phyloP scores from a whole-genome alignment of 2,329 filamentous ascomycete genomes.

The Colletotrichum gigasporum region DNA sequence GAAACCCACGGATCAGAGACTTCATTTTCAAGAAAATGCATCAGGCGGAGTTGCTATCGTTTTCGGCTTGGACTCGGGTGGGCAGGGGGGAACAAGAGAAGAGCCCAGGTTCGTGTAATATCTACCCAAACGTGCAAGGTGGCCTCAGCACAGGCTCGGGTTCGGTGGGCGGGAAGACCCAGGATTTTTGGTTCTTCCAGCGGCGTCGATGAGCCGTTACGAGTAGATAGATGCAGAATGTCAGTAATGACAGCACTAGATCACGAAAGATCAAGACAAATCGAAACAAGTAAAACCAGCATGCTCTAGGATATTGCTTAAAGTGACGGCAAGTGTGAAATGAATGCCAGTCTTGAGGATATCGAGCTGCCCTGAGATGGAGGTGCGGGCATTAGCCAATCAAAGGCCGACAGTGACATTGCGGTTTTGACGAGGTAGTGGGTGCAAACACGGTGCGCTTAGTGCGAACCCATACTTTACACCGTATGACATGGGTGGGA shows the following conservation, averaged over 20 bases:
- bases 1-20: conserved; percentile 14
- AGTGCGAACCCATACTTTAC: background rate
- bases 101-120: background rate
- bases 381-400: background rate
- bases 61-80: conserved; percentile 1
- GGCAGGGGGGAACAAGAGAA: background rate
- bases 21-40: conserved; percentile 18
- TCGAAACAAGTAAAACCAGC: conserved; percentile 1
- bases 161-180: background rate
- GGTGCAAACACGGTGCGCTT: background rate
- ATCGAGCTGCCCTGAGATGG: background rate
- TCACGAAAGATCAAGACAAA: conserved; percentile 20
- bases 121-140: conserved; percentile 1
- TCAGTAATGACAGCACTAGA: conserved; percentile 16
- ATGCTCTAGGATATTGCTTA: no score
- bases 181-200: background rate
- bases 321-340: no score
- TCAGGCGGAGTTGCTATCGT: conserved; percentile 26
- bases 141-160: background rate
- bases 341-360: background rate
- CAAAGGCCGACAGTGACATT: conserved; percentile 6
- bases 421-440: background rate
- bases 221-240: conserved; percentile 29
- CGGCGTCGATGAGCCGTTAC: background rate
- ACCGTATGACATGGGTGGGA: background rate